Evolutionary conservation across 2,329 filamentous ascomycete genomes (phyloP).

Genomic region (Penicillium hordei): DNA sequence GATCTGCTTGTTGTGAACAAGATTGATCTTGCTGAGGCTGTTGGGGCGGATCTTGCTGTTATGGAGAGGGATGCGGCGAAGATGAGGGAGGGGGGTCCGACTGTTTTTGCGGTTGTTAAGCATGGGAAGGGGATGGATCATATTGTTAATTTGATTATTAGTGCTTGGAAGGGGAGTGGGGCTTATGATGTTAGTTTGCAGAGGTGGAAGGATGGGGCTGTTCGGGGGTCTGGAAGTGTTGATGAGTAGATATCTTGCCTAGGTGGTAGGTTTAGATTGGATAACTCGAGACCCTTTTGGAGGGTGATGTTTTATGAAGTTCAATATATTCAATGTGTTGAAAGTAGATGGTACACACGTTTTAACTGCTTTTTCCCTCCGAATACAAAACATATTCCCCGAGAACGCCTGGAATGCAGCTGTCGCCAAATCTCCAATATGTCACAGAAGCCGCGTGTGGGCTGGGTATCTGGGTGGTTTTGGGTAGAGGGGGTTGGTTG

Average conservation of each 20-base stretch:
- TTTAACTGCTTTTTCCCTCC: slow-evolving; percentile 21
- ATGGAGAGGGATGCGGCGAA: slow-evolving; percentile 94
- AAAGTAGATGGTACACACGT: slow-evolving; percentile 12
- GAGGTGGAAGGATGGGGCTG: slow-evolving; percentile 46
- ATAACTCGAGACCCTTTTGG: not conserved
- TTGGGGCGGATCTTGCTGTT: slow-evolving; percentile 84
- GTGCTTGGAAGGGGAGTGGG: slow-evolving; percentile 88
- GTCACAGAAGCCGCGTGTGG: slow-evolving; percentile 18
- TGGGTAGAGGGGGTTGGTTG: not conserved
- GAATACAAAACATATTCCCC: slow-evolving; percentile 23
- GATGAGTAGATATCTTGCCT: slow-evolving; percentile 23
- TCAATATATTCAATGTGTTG: slow-evolving; percentile 6
- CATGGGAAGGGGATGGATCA: slow-evolving; percentile 79
- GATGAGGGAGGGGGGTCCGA: slow-evolving; percentile 94
- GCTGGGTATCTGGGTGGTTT: slow-evolving; percentile 28
- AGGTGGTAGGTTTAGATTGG: not conserved
- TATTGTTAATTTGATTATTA: slow-evolving; percentile 83
- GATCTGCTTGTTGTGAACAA: slow-evolving; percentile 95
- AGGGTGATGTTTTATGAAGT: not conserved
- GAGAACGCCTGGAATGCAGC: slow-evolving; percentile 30
- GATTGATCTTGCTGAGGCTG: slow-evolving; percentile 85
- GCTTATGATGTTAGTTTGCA: slow-evolving; percentile 55
- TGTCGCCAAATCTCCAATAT: slow-evolving; percentile 22
- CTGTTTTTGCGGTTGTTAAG: slow-evolving; percentile 97
- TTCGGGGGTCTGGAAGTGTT: slow-evolving; percentile 38